Evolutionary conservation across 1,284 basidiomycete genomes (phyloP), one percentile per base, ranked within the genome.

Genomic region (Takashimella tepidaria): DNA sequence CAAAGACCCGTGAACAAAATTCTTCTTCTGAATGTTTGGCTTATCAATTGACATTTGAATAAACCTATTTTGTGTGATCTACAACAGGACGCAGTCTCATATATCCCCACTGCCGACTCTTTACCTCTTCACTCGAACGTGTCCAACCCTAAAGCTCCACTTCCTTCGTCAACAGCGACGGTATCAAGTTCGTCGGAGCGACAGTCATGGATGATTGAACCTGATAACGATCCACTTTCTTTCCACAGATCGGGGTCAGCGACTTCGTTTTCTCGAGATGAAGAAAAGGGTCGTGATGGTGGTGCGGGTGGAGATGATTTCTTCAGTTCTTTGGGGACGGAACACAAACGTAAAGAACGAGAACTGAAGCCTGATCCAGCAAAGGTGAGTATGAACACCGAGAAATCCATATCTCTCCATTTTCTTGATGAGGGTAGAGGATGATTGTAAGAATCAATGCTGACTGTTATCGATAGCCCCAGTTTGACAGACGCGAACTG

Each of bases 161-260:
- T 82, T 22, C 82, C 83, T 2, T 76, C 75, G 5, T 62, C 75
- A 11, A 60, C 72, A 2, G 70, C 69, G 5, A 76, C 81, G 1
- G 81, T 64, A 1, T 54, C 83, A 56, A 77, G 81, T 0, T 73
- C 77, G 19, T 67, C 86, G 21, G 80, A 84, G 64, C 81, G 91
- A 19, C 90, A 92, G 61, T 85, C 89, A 37, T 95, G 92, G 92
- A 95, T 96, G 92, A 76, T 90, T n/a, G 76, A 80, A 25, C 82
- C 82, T 37, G 16, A 16, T 16, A 37, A 37, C 31, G 31, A 37
- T 16, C 31, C 31, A 16, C 31, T 16, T 37, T 8, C 31, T 16
- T 37, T 37, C 31, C 8, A 37, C 31, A 16, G 31, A 8, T 8
- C 31, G 8, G 31, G 31, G 31, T 37, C 31, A 37, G 31, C 31